Conservation (phyloP, 768 basidiomycete genomes). For the Psilocybe cyanescens region DNA sequence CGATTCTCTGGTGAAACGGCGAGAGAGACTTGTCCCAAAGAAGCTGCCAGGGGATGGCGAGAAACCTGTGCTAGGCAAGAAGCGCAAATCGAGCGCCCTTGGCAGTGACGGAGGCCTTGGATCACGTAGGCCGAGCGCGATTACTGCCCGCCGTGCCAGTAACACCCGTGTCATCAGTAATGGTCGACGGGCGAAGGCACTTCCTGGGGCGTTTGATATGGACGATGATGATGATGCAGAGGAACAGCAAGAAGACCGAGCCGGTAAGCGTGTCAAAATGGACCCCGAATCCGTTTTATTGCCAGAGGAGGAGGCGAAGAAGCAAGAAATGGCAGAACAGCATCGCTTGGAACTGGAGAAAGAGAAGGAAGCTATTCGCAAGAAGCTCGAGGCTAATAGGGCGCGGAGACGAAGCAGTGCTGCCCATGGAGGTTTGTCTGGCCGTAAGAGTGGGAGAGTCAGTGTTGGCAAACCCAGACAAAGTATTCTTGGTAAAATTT, state of each 20-base stretch:
- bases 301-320: constrained; percentile 32
- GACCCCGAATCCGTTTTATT: constrained; percentile 32
- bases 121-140: constrained; percentile 25
- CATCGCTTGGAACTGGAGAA: constrained; percentile 49
- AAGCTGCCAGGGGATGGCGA: constrained; percentile 23
- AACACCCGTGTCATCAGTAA: constrained; percentile 52
- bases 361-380: constrained; percentile 61
- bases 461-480: constrained; percentile 28
- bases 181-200: constrained; percentile 36
- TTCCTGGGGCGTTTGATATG: constrained; percentile 64
- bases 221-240: constrained; percentile 52
- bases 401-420: constrained; percentile 74
- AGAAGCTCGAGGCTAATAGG: constrained; percentile 67
- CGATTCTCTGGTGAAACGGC: constrained; percentile 41
- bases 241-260: constrained; percentile 40
- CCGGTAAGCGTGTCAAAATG: constrained; percentile 36
- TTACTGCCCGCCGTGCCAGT: constrained; percentile 33
- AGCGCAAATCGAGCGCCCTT: constrained; percentile 58
- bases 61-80: constrained; percentile 36
- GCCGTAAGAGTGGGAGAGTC: constrained; percentile 36
- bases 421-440: constrained; percentile 37
- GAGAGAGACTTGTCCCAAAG: constrained; percentile 25
- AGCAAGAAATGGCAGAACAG: constrained; percentile 48
- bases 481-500: constrained; percentile 41
- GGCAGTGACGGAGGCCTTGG: constrained; percentile 31